A percentile compares a stretch with the other conserved stretches of the same genome.
These are phyloP conservation scores for Flaveria floridana DNA, from an alignment of 140 eudicot genomes.

Conservation along the genomic window DNA sequence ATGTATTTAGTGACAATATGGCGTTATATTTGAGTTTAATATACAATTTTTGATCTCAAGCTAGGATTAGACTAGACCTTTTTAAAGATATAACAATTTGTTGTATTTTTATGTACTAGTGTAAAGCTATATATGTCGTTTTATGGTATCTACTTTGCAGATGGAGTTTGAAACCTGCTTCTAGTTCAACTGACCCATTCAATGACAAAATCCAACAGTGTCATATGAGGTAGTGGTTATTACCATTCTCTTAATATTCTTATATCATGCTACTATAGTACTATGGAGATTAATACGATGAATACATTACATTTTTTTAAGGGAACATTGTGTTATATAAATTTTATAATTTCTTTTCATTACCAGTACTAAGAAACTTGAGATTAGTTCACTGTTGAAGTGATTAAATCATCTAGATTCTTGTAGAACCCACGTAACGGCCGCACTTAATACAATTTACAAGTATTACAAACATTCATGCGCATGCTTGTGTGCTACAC, in stretches of 20 bases:
- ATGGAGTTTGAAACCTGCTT: conserved; percentile 25
- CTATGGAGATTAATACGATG: not conserved
- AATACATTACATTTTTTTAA: not conserved
- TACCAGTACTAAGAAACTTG: not conserved
- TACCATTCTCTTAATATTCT: conserved; percentile 9
- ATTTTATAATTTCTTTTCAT: no score
- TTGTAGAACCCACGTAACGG: not conserved
- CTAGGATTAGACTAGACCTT: not conserved
- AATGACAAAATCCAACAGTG: conserved; percentile 3
- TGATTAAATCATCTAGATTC: not conserved
- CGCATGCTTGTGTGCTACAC: not conserved
- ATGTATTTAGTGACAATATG: not conserved
- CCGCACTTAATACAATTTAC: not conserved
- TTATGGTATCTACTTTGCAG: conserved; percentile 22
- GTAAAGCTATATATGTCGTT: conserved; percentile 19
- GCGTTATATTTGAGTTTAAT: not conserved
- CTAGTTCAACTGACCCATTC: conserved; percentile 5
- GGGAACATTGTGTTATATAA: not conserved
- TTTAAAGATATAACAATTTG: not conserved
- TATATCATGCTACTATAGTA: not conserved
- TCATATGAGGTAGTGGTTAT: conserved; percentile 31
- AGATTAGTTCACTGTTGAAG: not conserved
- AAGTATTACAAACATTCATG: not conserved
- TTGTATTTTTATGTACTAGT: conserved; percentile 1
- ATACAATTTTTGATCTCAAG: not conserved